Conservation (phyloP, 768 basidiomycete genomes). For the Kwoniella botswanensis region DNA sequence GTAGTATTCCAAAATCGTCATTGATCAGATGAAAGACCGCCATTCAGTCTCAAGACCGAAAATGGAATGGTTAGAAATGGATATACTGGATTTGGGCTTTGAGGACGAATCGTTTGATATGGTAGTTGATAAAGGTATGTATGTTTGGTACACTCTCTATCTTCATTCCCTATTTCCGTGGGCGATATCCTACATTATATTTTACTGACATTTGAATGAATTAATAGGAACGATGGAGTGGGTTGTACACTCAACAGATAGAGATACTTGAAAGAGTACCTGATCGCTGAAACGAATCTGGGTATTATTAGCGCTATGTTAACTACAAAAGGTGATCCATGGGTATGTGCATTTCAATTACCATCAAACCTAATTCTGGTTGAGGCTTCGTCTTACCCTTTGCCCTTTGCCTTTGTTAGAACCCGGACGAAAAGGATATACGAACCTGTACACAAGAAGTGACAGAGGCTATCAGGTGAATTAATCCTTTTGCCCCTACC, state of each 20-base stretch:
- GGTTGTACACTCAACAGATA: background rate
- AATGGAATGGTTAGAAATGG: slow-evolving; percentile 59
- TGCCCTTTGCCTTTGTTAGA: slow-evolving; percentile 32
- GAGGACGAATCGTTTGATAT: slow-evolving; percentile 55
- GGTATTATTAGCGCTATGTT: slow-evolving; percentile 51
- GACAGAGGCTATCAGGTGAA: slow-evolving; percentile 51
- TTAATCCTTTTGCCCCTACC: background rate
- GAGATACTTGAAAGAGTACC: background rate
- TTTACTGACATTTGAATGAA: background rate
- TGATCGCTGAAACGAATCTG: too few species aligned
- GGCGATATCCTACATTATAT: background rate
- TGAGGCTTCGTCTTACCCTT: background rate
- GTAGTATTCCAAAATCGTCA: slow-evolving; percentile 55
- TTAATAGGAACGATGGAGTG: slow-evolving; percentile 55
- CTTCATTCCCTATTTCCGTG: background rate
- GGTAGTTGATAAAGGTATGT: slow-evolving; percentile 57
- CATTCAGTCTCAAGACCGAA: slow-evolving; percentile 41
- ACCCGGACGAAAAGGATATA: slow-evolving; percentile 56
- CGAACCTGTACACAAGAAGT: slow-evolving; percentile 53
- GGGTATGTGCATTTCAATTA: slow-evolving; percentile 43
- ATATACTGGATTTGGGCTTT: slow-evolving; percentile 56
- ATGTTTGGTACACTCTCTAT: background rate
- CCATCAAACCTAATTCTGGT: background rate
- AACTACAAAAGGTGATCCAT: slow-evolving; percentile 58
- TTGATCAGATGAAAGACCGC: slow-evolving; percentile 55